Base-by-base conservation (phyloP, 208 protist genomes). In the Crithidia sp. region DNA sequence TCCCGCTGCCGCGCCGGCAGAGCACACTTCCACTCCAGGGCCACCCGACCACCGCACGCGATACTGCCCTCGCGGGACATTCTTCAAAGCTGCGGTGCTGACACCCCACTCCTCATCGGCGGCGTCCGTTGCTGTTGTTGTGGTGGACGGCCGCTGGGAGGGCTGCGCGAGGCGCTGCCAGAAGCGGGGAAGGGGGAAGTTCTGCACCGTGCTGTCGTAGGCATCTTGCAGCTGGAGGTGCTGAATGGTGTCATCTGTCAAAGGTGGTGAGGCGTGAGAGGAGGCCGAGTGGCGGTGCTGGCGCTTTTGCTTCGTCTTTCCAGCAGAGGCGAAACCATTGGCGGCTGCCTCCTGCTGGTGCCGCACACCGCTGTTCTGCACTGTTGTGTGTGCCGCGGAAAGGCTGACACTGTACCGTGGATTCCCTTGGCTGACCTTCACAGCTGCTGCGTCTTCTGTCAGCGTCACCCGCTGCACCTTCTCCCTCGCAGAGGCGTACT, bases 151-250 rank as follows among this genome's bases (percentile, higher is more conserved):
- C 16, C 7, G 37, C 47, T 61, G 43, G 14, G 36, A 67, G 54
- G 73, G 71, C 4, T 28, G 40, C 66, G 66, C 39, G 57, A 65
- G 67, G 14, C 71, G 71, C 64, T 68, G 47, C 66, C 57, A 84
- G 54, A 62, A 70, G 3, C 17, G 7, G 3, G 56, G 68, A 43
- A 66, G 54, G 8, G 66, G 62, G 39, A 83, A 79, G 47, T 73
- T 52, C 61, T 88, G 83, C 45, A 80, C 71, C 8, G 65, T 75
- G 62, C 83, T 88, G 60, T 85, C 70, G 69, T 81, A 88, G 17
- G n/a, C 66, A 39, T 83, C 73, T 40, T 63, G 47, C 13, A 82
- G 5, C 13, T 54, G 50, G 10, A 88, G 43, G 14, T 72, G 69
- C 10, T 78, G 14, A 16, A 88, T 60, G 10, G 60, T n/a, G 49